Base-by-base conservation (phyloP, 2,329 filamentous ascomycete genomes). In the Sarocladiaceae sp. region DNA sequence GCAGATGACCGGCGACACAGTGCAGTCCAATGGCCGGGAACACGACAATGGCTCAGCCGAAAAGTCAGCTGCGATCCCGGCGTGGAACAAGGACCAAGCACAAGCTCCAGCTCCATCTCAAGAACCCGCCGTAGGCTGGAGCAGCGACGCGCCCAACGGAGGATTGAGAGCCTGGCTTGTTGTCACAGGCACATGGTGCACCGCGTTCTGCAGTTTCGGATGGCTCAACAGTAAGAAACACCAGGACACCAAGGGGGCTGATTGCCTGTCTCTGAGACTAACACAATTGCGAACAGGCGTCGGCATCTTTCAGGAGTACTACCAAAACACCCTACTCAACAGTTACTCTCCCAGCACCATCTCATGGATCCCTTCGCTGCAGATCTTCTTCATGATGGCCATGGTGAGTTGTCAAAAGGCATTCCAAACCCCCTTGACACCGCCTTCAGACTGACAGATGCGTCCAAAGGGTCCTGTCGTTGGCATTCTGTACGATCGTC, bases 401-500 rank as follows among this genome's bases (percentile, higher is more conserved):
- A 58, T 64, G 53, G 65, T 67, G 56, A 51, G 58, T 45, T 13
- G 20, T n/a, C 20, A 7, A 29, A 29, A 29, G 13, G 13, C 26
- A 29, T 29, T 9, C 26, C n/a, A n/a, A 12, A 34, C 31, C 33
- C 29, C 29, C 18, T 4, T 37, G n/a, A n/a, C 19, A 10, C n/a
- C 46, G 16, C 27, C 31, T 31, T 18, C 32, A 26, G 34, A 34
- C 43, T 52, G 11, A 47, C 45, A n/a, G n/a, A n/a, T 26, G 3
- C 21, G 2, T 24, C 5, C 7, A 11, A 11, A 72, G 49, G 80
- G 81, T 0, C 78, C 80, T 0, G 53, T 85, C 6, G 71, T 81
- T n/a, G 83, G 83, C 2, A 72, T 68, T 24, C 46, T 82, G 0
- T 84, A 74, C 51, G 83, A 87, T 53, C 74, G 67, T 45, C 75